Conservation (phyloP, 2,329 filamentous ascomycete species). For the Colletotrichum echinochloae region DNA sequence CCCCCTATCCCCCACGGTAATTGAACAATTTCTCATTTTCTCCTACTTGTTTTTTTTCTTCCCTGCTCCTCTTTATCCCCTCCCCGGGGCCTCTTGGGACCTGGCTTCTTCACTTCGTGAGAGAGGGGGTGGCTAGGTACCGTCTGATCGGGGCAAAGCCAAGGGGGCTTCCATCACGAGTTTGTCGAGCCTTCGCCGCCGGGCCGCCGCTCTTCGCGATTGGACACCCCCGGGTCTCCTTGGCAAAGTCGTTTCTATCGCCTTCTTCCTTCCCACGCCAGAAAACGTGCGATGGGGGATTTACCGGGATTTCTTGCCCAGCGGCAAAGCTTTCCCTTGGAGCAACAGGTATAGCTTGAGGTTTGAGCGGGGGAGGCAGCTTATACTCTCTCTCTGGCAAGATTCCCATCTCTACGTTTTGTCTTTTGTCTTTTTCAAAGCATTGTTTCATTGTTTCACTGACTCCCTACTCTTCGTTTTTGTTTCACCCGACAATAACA, state of each 20-base stretch:
- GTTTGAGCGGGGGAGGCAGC: no score
- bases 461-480: rapidly evolving
- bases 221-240: conserved; percentile 28
- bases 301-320: conserved; percentile 26
- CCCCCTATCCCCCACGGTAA: conserved; percentile 30
- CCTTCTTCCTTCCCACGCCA: conserved; percentile 1
- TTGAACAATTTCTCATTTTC: conserved; percentile 20
- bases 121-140: background rate
- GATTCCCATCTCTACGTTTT: conserved; percentile 23
- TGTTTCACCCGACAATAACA: no score
- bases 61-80: background rate
- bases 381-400: conserved; percentile 27
- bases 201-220: conserved; percentile 23
- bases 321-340: no score
- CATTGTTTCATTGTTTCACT: background rate
- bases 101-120: background rate
- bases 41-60: background rate
- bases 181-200: conserved; percentile 12
- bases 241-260: conserved; percentile 35
- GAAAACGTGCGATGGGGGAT: conserved; percentile 13
- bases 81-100: conserved; percentile 3
- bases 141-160: conserved; percentile 22
- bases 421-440: background rate
- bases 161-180: conserved; percentile 25
- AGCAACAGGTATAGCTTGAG: no score